A percentile compares a stretch with the other conserved stretches of the same genome.
phyloP scores from a whole-genome alignment of 2,329 filamentous ascomycete genomes.

The Talaromyces pinophilus region DNA sequence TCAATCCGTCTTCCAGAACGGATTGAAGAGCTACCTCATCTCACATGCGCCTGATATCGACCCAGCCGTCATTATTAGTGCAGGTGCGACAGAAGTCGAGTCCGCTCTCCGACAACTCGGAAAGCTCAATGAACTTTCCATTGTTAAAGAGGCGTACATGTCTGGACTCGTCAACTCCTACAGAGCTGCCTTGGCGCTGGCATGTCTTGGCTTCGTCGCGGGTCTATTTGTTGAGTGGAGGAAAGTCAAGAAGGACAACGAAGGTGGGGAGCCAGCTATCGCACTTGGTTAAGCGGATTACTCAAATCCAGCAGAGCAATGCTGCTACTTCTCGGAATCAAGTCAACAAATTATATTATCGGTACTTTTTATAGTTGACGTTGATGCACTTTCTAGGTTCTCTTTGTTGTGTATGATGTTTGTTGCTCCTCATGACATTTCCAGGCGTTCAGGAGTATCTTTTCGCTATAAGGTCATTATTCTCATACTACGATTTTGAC shows the following conservation, averaged over 20 bases:
- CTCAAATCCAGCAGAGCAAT: neutral
- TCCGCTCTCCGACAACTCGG: neutral
- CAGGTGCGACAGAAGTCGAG: slow-evolving; percentile 17
- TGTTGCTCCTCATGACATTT: neutral
- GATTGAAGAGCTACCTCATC: slow-evolving; percentile 28
- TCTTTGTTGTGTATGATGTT: neutral
- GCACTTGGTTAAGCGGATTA: neutral
- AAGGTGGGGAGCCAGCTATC: neutral
- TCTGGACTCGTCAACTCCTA: slow-evolving; percentile 6
- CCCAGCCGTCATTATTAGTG: neutral
- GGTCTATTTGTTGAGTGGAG: slow-evolving; percentile 15
- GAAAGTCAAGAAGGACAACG: slow-evolving; percentile 15
- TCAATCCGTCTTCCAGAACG: slow-evolving; percentile 35
- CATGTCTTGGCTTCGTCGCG: slow-evolving; percentile 8
- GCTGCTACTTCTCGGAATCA: neutral
- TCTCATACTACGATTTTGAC: neutral
- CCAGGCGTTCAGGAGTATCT: neutral
- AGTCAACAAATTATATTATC: neutral
- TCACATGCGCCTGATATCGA: slow-evolving; percentile 15
- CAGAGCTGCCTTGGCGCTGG: neutral
- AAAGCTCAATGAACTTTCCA: slow-evolving; percentile 2
- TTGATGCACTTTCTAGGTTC: neutral
- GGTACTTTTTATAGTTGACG: neutral
- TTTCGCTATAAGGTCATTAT: neutral
- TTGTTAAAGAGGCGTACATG: slow-evolving; percentile 18